phyloP scores from a whole-genome alignment of 352 stramenopile genomes.

The Globisporangium okanoganense region DNA sequence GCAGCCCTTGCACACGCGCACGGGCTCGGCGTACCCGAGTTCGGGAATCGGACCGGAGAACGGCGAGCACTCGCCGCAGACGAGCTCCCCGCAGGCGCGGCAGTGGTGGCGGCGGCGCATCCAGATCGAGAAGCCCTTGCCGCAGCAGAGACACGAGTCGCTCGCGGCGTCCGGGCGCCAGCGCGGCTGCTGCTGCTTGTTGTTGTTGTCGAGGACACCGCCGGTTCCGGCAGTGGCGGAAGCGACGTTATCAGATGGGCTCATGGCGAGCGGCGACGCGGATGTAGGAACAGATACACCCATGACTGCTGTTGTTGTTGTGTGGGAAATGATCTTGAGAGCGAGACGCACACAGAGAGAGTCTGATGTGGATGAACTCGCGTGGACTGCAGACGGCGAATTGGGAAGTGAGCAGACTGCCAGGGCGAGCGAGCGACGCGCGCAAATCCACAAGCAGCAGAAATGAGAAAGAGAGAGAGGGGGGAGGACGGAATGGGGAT shows the following conservation, averaged over 20 bases:
- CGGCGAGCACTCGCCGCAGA: constrained; percentile 70
- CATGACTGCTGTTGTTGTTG: constrained; percentile 1
- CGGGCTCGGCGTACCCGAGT: constrained; percentile 62
- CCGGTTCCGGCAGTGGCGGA: neutral
- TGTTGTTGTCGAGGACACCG: neutral
- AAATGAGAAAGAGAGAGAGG: neutral
- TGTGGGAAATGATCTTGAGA: neutral
- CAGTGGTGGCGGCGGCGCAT: constrained; percentile 73
- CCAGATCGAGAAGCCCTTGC: constrained; percentile 69
- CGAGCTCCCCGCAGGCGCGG: constrained; percentile 70
- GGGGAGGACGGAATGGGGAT: neutral
- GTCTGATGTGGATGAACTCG: neutral
- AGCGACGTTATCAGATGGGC: neutral
- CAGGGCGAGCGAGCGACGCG: neutral
- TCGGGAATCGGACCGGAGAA: constrained; percentile 51
- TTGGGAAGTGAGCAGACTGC: neutral
- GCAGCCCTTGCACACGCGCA: constrained; percentile 74
- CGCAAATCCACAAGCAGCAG: neutral
- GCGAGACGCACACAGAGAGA: constrained; percentile 2
- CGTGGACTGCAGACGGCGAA: neutral
- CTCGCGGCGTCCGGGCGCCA: constrained; percentile 74
- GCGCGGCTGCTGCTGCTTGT: constrained; percentile 23
- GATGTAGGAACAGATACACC: constrained; percentile 7
- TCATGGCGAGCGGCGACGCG: constrained; percentile 10
- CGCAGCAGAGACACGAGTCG: constrained; percentile 68